Percentiles rank a stretch among this genome's conserved stretches.
These are phyloP conservation scores for Colletotrichum lini DNA, from an alignment of 2,329 filamentous ascomycete genomes.

Conservation along the genomic window DNA sequence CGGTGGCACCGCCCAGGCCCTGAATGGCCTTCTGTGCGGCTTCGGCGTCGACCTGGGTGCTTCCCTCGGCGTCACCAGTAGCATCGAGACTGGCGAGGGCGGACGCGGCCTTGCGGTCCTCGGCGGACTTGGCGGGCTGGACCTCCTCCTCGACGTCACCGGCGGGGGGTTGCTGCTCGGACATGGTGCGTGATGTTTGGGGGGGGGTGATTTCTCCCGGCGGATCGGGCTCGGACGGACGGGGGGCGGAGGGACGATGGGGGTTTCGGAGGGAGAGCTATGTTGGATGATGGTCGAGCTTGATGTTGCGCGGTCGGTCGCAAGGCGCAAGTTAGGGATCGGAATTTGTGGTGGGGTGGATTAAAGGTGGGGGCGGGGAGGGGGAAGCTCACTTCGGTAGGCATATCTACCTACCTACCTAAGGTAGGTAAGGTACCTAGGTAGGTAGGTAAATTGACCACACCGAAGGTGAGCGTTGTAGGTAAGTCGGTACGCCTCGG, in stretches of 20 bases:
- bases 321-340: background rate
- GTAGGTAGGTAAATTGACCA: background rate
- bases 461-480: conserved; percentile 35
- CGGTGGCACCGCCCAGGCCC: conserved; percentile 62
- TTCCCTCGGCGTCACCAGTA: conserved; percentile 60
- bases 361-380: conserved; percentile 33
- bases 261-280: conserved; percentile 11
- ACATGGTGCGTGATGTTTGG: conserved; percentile 61
- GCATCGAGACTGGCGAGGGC: conserved; percentile 80
- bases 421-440: too few relatives aligned
- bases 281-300: conserved; percentile 8
- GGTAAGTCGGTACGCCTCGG: conserved; percentile 38
- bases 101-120: conserved; percentile 83
- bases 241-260: background rate
- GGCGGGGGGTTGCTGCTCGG: conserved; percentile 71
- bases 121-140: conserved; percentile 73
- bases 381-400: background rate
- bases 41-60: conserved; percentile 73
- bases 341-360: conserved; percentile 36
- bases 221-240: background rate
- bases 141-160: conserved; percentile 72
- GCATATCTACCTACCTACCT: background rate
- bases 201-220: background rate
- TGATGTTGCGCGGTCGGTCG: background rate
- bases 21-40: conserved; percentile 82